These are phyloP conservation scores for Calocybe indica DNA, from an alignment of 768 basidiomycete species.

Conservation along the genomic window DNA sequence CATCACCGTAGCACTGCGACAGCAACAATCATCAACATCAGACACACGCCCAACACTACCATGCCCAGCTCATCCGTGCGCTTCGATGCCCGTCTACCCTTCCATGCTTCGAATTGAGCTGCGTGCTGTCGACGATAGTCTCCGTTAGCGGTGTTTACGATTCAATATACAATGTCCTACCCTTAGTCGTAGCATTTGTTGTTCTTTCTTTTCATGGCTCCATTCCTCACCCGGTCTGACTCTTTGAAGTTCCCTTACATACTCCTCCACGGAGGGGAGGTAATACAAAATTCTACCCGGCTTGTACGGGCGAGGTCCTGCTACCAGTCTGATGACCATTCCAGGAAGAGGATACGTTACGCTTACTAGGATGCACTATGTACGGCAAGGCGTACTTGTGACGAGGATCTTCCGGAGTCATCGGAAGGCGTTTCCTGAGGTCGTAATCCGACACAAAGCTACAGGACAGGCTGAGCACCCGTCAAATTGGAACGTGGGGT, in stretches of 20 bases:
- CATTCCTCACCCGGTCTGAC: background rate
- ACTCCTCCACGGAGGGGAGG: background rate
- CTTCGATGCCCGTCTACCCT: too few species aligned
- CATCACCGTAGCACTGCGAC: too few species aligned
- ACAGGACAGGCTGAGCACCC: background rate
- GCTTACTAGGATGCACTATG: conserved; percentile 1
- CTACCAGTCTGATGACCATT: background rate
- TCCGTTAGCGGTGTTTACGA: too few species aligned
- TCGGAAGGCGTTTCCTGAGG: conserved; percentile 5
- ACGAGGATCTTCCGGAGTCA: background rate
- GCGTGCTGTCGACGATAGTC: too few species aligned
- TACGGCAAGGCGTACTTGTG: background rate
- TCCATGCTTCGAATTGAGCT: too few species aligned
- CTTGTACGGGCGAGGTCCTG: background rate
- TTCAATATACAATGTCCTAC: too few species aligned
- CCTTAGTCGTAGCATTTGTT: too few species aligned
- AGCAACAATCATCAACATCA: too few species aligned
- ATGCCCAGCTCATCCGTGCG: too few species aligned
- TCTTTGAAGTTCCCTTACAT: background rate
- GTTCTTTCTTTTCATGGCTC: too few species aligned
- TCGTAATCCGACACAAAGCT: conserved; percentile 23
- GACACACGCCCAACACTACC: too few species aligned
- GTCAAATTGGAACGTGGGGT: background rate
- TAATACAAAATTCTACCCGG: background rate
- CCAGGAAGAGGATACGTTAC: too few species aligned